A percentile compares a stretch with the other conserved stretches of the same genome.
Conservation (phyloP, 208 protist genomes). For the Leishmania amazonensis region DNA sequence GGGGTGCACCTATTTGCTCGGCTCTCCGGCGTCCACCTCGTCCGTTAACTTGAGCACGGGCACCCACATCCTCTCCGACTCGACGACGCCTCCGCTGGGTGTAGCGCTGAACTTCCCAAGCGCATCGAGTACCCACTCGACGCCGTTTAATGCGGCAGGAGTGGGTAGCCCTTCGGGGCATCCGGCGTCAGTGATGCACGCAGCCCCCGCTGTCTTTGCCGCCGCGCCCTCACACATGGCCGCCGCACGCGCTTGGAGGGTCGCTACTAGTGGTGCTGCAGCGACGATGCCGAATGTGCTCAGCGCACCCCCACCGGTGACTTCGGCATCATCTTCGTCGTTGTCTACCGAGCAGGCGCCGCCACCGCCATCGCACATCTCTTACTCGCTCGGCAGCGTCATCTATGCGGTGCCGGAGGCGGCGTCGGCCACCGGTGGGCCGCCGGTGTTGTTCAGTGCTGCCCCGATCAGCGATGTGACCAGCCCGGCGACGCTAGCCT, state of each 20-base stretch:
- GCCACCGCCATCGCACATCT: slow-evolving; percentile 4
- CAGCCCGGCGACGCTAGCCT: not conserved
- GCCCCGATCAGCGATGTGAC: not conserved
- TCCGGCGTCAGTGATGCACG: not conserved
- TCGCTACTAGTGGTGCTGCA: not conserved
- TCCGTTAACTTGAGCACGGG: not conserved
- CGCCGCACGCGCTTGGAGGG: not conserved
- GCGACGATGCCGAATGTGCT: not conserved
- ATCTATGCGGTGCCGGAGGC: not conserved
- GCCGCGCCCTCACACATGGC: not conserved
- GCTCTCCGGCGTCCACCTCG: not conserved
- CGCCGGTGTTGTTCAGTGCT: not conserved
- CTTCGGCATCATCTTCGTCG: not conserved
- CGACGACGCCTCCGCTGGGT: not conserved
- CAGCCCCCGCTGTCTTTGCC: not conserved
- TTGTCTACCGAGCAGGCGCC: not conserved
- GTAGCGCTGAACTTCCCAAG: not conserved
- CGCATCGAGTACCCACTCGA: not conserved
- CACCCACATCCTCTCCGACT: not conserved
- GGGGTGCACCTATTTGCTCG: not conserved
- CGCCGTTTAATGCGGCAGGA: not conserved
- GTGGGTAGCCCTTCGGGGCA: not conserved
- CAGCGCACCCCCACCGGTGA: not conserved
- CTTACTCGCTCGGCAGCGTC: not conserved
- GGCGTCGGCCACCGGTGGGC: not conserved